Evolutionary conservation across 2,329 filamentous ascomycete species (phyloP).

Genomic region (Ceratocystis ficicola): DNA sequence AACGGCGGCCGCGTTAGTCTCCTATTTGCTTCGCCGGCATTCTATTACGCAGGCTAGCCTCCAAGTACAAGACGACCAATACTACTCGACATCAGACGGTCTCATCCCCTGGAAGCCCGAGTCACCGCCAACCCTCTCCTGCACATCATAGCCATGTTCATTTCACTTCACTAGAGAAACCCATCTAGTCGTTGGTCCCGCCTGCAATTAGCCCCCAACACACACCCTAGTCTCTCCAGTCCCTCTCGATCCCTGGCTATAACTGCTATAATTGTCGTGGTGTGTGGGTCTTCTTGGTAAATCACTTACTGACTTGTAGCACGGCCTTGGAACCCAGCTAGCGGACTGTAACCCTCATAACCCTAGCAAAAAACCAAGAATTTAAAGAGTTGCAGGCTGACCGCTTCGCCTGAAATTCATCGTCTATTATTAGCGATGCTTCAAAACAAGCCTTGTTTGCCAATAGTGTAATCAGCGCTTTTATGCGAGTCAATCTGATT

Average conservation of each 20-base stretch:
- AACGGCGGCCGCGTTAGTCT: background rate
- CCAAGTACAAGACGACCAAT: background rate
- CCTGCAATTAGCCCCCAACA: background rate
- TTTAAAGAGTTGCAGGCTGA: background rate
- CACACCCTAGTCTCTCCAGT: background rate
- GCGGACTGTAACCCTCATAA: accelerated
- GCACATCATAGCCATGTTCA: background rate
- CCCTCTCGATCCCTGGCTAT: too few relatives aligned
- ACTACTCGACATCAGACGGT: background rate
- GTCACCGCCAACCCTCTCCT: background rate
- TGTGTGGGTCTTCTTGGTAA: background rate
- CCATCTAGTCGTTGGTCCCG: background rate
- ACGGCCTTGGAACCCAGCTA: background rate
- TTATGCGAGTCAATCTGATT: slow-evolving; percentile 12
- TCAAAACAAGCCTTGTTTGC: background rate
- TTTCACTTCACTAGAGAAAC: background rate
- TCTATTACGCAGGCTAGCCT: background rate
- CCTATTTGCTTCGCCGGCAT: background rate
- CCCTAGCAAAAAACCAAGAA: background rate
- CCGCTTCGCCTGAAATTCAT: background rate
- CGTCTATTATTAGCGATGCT: slow-evolving; percentile 6
- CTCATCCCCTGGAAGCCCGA: background rate
- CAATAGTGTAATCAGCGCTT: background rate
- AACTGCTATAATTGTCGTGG: slow-evolving; percentile 2
- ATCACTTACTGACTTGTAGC: background rate